Evolutionary conservation across 1,139 yeast species (phyloP).

Genomic region (Meyerozyma sp.): DNA sequence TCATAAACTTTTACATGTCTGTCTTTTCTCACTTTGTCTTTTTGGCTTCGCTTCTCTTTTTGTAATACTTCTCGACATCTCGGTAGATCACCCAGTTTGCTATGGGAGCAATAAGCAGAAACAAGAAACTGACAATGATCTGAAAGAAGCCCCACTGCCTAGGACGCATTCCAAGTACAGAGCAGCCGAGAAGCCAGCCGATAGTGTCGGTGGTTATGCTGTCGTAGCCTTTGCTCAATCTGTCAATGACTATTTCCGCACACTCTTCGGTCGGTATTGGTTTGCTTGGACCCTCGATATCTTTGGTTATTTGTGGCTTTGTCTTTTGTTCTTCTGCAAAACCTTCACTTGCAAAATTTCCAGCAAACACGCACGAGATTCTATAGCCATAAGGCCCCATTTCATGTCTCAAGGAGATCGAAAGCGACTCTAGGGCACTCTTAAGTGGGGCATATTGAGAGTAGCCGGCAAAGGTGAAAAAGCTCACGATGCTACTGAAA

Average conservation of each 20-base stretch:
- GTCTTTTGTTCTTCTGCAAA: conserved; percentile 73
- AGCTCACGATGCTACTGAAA: conserved; percentile 77
- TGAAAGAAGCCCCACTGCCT: conserved; percentile 57
- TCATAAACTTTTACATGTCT: neutral
- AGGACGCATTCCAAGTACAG: conserved; percentile 68
- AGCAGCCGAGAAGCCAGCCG: conserved; percentile 75
- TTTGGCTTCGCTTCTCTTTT: conserved; percentile 11
- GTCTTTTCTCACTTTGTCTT: conserved; percentile 3
- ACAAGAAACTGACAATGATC: conserved; percentile 38
- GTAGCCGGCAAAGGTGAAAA: conserved; percentile 88
- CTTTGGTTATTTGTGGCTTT: conserved; percentile 78
- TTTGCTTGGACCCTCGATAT: conserved; percentile 78
- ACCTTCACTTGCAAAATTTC: conserved; percentile 89
- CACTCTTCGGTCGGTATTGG: conserved; percentile 68
- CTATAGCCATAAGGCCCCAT: conserved; percentile 59
- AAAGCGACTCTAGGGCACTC: conserved; percentile 71
- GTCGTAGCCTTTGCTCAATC: conserved; percentile 62
- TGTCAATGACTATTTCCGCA: conserved; percentile 53
- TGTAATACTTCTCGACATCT: conserved; percentile 50
- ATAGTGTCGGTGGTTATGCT: conserved; percentile 77
- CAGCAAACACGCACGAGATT: conserved; percentile 69
- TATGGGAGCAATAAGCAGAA: conserved; percentile 63
- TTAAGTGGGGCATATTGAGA: conserved; percentile 86
- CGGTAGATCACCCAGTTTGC: conserved; percentile 47
- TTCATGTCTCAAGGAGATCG: conserved; percentile 80